These are phyloP conservation scores for Cylindrotheca fusiformis DNA, from an alignment of 108 stramenopile genomes.

Conservation along the genomic window DNA sequence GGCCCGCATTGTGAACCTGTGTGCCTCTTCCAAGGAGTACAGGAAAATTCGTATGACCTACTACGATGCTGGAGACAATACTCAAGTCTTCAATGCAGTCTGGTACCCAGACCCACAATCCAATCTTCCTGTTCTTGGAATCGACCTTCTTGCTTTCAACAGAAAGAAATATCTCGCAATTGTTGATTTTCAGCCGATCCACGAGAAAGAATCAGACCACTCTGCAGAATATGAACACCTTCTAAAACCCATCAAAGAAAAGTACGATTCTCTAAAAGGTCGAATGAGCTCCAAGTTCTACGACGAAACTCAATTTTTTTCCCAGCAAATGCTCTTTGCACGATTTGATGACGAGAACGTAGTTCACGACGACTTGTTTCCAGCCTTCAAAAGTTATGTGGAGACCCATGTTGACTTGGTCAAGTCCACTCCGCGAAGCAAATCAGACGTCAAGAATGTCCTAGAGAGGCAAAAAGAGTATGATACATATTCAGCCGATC, in stretches of 20 bases:
- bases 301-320: conserved; percentile 93
- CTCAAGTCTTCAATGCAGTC: conserved; percentile 95
- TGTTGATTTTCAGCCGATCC: conserved; percentile 93
- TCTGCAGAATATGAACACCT: conserved; percentile 59
- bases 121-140: conserved; percentile 91
- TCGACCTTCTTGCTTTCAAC: conserved; percentile 90
- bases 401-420: conserved; percentile 65
- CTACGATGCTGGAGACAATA: conserved; percentile 92
- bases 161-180: conserved; percentile 90
- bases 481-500: conserved; percentile 90
- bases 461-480: conserved; percentile 83
- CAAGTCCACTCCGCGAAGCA: conserved; percentile 22
- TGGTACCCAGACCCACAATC: conserved; percentile 89
- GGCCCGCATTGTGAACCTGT: conserved; percentile 76
- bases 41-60: conserved; percentile 93
- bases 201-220: conserved; percentile 74
- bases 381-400: conserved; percentile 86
- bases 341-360: conserved; percentile 81
- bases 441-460: conserved; percentile 29
- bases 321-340: conserved; percentile 90
- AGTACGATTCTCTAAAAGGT: conserved; percentile 84
- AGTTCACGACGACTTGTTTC: conserved; percentile 68
- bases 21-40: conserved; percentile 73
- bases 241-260: conserved; percentile 80
- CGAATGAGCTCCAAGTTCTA: conserved; percentile 91